Base-by-base conservation (phyloP, 768 basidiomycete genomes). In the Cystobasidiopsis lactophilus region DNA sequence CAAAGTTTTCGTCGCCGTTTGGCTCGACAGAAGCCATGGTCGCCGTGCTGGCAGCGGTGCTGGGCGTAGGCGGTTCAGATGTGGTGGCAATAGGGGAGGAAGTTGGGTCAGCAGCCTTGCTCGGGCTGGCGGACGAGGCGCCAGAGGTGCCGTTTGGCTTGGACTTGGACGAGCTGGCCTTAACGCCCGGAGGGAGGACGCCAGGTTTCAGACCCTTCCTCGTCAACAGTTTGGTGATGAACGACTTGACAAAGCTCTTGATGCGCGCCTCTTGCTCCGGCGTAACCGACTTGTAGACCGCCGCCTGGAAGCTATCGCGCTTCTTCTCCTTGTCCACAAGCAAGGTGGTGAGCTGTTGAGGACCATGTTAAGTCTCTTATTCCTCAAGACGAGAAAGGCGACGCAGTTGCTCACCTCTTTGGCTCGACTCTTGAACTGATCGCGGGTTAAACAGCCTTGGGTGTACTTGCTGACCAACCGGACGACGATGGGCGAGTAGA, bases 291-390 rank as follows among this genome's bases (percentile, higher is more conserved):
- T 85, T 82, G 14, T 91, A 72, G 50, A 74, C 74, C 19, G 74
- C 74, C n/a, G 80, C 77, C 52, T 72, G 74, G 63, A 81, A 95
- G 40, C 75, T 77, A 2, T 77, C 68, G 0, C 83, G 82, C 65
- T 86, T 91, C 67, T 91, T 91, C 71, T 98, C 91, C 66, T 93
- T 93, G 48, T 88, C 82, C n/a, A 79, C 73, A 52, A 98, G 80
- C 48, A 84, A 64, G 54, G 80, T 74, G 0, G 86, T 86, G 56
- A 93, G 71, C 89, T 93, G 62, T 52, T 51, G 19, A 33, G 19
- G 23, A 35, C 2, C 26, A 10, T 19, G 45, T 37, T 13, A 50
- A n/a, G 33, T 50, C 29, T 40, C 46, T 18, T 39, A 14, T 38
- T 40, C 13, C n/a, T 1, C n/a, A 44, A 33, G 16, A 19, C 18